A percentile compares a stretch with the other conserved stretches of the same genome.
Conservation (phyloP, 495 filamentous ascomycete genomes). For the Penicillium taxi region DNA sequence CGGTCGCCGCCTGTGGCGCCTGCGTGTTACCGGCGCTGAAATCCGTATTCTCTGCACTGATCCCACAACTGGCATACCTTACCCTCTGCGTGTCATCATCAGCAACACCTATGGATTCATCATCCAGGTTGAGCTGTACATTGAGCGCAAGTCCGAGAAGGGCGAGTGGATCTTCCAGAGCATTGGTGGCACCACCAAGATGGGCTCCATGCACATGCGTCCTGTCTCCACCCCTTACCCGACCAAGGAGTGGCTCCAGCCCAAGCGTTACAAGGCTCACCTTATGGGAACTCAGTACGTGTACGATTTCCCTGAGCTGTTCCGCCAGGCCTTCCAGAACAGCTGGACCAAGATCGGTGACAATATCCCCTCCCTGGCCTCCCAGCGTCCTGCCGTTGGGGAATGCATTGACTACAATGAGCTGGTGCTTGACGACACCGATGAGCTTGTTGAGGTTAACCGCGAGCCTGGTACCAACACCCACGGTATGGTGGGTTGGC, state of each 20-base stretch:
- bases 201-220: conserved; percentile 89
- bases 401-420: conserved; percentile 96
- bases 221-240: conserved; percentile 88
- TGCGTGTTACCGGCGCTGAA: conserved; percentile 94
- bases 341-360: conserved; percentile 70
- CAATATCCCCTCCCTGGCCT: conserved; percentile 61
- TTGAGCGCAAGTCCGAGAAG: conserved; percentile 96
- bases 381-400: conserved; percentile 73
- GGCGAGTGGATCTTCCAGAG: conserved; percentile 96
- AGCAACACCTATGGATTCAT: conserved; percentile 99
- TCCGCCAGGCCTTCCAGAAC: conserved; percentile 96
- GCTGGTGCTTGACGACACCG: conserved; percentile 86
- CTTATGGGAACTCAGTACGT: conserved; percentile 99
- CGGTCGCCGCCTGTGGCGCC: conserved; percentile 87
- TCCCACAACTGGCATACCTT: conserved; percentile 70
- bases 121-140: conserved; percentile 94
- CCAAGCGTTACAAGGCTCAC: conserved; percentile 98
- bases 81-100: conserved; percentile 92
- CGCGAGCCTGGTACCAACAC: conserved; percentile 92
- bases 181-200: conserved; percentile 89
- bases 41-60: conserved; percentile 98
- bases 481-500: conserved; percentile 97
- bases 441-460: conserved; percentile 84
- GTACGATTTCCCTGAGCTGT: conserved; percentile 99
- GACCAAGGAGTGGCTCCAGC: conserved; percentile 97